A percentile compares a stretch with the other conserved stretches of the same genome.
These are phyloP conservation scores for Penicillium cosmopolitanum DNA, from an alignment of 495 filamentous ascomycete species.

Conservation along the genomic window DNA sequence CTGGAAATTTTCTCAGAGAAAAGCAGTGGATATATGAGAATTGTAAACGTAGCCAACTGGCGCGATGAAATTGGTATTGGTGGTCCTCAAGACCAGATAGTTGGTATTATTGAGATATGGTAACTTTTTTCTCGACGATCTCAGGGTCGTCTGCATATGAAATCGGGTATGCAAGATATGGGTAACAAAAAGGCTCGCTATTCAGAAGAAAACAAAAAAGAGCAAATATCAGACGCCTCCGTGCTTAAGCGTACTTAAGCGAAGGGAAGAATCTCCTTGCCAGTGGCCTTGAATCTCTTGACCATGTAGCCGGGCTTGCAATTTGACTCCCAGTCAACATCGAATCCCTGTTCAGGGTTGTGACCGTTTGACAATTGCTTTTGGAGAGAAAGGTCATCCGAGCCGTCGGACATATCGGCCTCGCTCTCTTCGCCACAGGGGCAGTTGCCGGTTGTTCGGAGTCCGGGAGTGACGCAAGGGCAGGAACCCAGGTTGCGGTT, in stretches of 20 bases:
- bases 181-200: neutral
- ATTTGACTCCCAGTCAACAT: slow-evolving; percentile 29
- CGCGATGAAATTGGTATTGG: too few species aligned
- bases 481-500: slow-evolving; percentile 22
- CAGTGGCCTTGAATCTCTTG: slow-evolving; percentile 21
- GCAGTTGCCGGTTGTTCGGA: slow-evolving; percentile 21
- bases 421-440: slow-evolving; percentile 15
- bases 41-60: slow-evolving; percentile 2
- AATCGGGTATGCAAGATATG: neutral
- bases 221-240: neutral
- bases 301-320: slow-evolving; percentile 28
- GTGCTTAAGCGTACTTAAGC: neutral
- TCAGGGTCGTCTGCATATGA: neutral
- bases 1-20: too few species aligned
- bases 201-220: neutral
- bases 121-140: neutral
- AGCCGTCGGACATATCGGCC: slow-evolving; percentile 8
- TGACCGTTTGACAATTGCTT: slow-evolving; percentile 13
- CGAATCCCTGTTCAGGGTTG: slow-evolving; percentile 23
- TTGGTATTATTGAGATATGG: neutral
- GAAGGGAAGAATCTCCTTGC: slow-evolving; percentile 5
- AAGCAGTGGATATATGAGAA: neutral
- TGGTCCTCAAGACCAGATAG: neutral
- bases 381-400: slow-evolving; percentile 9
- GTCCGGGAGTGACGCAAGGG: slow-evolving; percentile 26